Base-by-base conservation (phyloP, 306 rosid species). In the Prinsepia uniflora region DNA sequence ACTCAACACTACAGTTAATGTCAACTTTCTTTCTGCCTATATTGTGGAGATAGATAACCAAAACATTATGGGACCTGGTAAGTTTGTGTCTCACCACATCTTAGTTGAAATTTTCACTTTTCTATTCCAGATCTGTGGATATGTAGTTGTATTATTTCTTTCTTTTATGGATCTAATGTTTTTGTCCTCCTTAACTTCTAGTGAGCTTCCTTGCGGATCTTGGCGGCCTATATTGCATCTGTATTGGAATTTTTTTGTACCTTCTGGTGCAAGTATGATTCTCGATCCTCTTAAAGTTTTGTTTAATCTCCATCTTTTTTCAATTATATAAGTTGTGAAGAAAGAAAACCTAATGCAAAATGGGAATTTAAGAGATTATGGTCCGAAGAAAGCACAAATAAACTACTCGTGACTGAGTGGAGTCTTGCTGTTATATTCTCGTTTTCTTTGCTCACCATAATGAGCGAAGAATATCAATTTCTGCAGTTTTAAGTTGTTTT, bases 151-250 rank as follows among this genome's bases (percentile, higher is more conserved):
- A 39, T 15, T 30, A 30, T 30, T 30, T 30, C 36, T 30, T 30
- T 30, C 36, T 65, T 70, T 30, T 55, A 54, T 24, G 62, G 43
- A 57, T 77, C 79, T 68, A 54, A 79, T 71, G 48, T 45, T 71
- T 61, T 75, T 69, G 70, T 76, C 59, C 67, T 62, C 59, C 56
- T 39, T 22, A 58, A 60, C 39, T 4, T 80, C 88, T 86, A 95
- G 97, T 95, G 88, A 81, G 97, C 82, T 95, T 95, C 86, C 96
- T 95, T 60, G 99, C 99, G 6, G 97, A 95, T 79, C 90, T 95
- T 52, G 97, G 99, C 81, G 99, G 99, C 76, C 82, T 95, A 42
- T 95, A 95, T 81, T 95, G 99, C 84, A 76, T 95, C 80, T 89
- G 96, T 70, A 72, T 95, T 66, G 96, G 90, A 72, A 71, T 95